phyloP scores from a whole-genome alignment of 139 green algal species.

The Diplosphaera chodatii region DNA sequence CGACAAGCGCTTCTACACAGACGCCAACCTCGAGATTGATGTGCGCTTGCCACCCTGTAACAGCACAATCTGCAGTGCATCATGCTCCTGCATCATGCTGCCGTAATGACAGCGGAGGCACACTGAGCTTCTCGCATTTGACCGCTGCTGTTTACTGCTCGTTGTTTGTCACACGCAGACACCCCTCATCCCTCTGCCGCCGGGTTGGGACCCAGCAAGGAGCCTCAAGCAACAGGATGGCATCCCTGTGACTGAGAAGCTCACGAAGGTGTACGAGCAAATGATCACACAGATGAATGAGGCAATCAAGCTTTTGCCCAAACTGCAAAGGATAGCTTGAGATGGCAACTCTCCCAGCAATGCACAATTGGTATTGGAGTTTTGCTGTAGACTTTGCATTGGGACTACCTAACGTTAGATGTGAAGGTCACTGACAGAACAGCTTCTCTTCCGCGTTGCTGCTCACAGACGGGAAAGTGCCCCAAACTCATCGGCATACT shows the following conservation, averaged over 20 bases:
- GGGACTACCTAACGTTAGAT: too few relatives aligned
- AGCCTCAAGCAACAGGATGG: conserved; percentile 52
- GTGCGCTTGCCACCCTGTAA: conserved; percentile 22
- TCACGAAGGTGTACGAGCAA: conserved; percentile 40
- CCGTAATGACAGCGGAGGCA: too few relatives aligned
- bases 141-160: not conserved
- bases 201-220: conserved; percentile 26
- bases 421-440: too few relatives aligned
- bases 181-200: conserved; percentile 39
- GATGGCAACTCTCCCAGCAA: too few relatives aligned
- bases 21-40: conserved; percentile 28
- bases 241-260: conserved; percentile 32
- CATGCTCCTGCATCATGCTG: too few relatives aligned
- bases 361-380: too few relatives aligned
- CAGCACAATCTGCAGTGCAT: not conserved
- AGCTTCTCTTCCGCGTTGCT: too few relatives aligned
- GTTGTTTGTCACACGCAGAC: conserved; percentile 24
- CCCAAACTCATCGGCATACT: too few relatives aligned
- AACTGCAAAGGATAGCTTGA: not conserved
- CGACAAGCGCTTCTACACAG: conserved; percentile 65
- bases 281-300: conserved; percentile 66
- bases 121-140: too few relatives aligned
- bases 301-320: conserved; percentile 20
- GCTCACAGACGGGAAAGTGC: too few relatives aligned
- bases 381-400: too few relatives aligned